These are phyloP conservation scores for Taiozyma onychis DNA, from an alignment of 1,139 yeast genomes.

Conservation along the genomic window DNA sequence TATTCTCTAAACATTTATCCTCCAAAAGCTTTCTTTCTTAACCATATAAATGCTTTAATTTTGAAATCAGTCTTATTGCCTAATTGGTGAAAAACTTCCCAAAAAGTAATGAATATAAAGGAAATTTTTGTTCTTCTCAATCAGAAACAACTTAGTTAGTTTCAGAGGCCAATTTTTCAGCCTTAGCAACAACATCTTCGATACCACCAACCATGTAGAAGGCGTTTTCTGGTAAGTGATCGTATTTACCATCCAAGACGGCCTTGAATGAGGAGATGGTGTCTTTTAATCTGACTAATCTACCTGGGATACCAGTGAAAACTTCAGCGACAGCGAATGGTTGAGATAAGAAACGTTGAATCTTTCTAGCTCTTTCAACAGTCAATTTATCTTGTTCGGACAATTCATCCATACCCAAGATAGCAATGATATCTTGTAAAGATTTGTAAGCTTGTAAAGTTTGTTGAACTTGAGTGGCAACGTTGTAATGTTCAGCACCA, in stretches of 20 bases:
- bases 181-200: conserved; percentile 97
- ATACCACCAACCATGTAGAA: conserved; percentile 99
- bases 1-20: conserved; percentile 18
- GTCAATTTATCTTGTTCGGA: conserved; percentile 98
- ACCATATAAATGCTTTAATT: conserved; percentile 2
- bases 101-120: not conserved
- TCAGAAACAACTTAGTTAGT: conserved; percentile 45
- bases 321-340: conserved; percentile 99
- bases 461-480: conserved; percentile 94
- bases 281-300: conserved; percentile 93
- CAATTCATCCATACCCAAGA: conserved; percentile 99
- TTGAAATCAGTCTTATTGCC: conserved; percentile 1
- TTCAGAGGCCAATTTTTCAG: conserved; percentile 97
- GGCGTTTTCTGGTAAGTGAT: conserved; percentile 97
- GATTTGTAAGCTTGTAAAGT: conserved; percentile 99
- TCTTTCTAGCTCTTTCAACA: conserved; percentile 99
- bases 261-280: conserved; percentile 93
- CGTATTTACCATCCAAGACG: conserved; percentile 97
- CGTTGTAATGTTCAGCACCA: conserved; percentile 97
- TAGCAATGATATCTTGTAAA: conserved; percentile 99
- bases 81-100: not conserved
- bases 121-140: not conserved
- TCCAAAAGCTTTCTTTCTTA: not conserved
- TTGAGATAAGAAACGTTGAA: conserved; percentile 99
- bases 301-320: conserved; percentile 99